A percentile compares a stretch with the other conserved stretches of the same genome.
phyloP scores from a whole-genome alignment of 2,329 filamentous ascomycete species.

The Aquanectria penicillioides region DNA sequence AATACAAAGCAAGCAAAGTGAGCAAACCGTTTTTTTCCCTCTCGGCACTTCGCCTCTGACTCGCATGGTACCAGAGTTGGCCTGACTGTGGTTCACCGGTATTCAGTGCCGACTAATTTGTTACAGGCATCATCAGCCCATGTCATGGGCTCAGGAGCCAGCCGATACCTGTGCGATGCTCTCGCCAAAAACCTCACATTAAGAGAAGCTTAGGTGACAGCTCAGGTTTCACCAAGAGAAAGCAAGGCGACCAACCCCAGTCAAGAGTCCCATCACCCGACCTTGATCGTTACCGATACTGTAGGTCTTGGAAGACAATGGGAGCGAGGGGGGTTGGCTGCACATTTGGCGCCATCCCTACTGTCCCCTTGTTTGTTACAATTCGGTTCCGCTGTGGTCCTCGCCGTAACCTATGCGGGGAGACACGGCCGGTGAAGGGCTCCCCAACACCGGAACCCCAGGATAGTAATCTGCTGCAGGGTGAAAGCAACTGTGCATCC shows the following conservation, averaged over 20 bases:
- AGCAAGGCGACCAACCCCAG: background rate
- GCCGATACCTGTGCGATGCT: background rate
- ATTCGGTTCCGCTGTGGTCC: slow-evolving; percentile 4
- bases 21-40: background rate
- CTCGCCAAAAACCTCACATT: background rate
- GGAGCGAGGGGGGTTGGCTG: too few species aligned
- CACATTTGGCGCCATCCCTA: too few species aligned
- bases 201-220: slow-evolving; percentile 1
- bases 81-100: slow-evolving; percentile 6
- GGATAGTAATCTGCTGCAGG: slow-evolving; percentile 1
- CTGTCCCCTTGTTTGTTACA: slow-evolving; percentile 23
- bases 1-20: background rate
- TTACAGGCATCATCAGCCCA: background rate
- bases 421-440: background rate
- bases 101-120: slow-evolving; percentile 2
- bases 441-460: slow-evolving; percentile 3
- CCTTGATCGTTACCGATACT: background rate
- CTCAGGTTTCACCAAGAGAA: slow-evolving; percentile 12
- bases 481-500: too few species aligned
- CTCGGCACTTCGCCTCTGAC: slow-evolving; percentile 3
- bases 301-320: background rate
- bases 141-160: background rate
- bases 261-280: too few species aligned
- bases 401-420: background rate
- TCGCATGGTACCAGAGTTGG: slow-evolving; percentile 17